These are phyloP conservation scores for Dryas octopetala DNA, from an alignment of 306 rosid species.

Conservation along the genomic window DNA sequence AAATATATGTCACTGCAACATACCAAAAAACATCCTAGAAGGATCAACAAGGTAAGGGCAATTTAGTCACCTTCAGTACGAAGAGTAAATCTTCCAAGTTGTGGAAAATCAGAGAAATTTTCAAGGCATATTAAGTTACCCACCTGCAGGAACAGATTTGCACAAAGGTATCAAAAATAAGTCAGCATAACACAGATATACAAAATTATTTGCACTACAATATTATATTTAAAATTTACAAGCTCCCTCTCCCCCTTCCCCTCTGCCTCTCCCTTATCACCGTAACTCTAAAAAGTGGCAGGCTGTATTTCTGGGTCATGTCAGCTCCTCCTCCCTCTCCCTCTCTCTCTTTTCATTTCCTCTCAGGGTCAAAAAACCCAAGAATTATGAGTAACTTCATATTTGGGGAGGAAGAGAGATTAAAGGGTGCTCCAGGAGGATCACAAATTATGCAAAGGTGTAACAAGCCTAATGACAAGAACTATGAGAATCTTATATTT, in stretches of 20 bases:
- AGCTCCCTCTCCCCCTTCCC: background rate
- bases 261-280: too few species aligned
- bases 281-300: too few species aligned
- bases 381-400: too few species aligned
- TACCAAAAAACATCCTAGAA: conserved; percentile 4
- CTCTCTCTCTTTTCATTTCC: too few species aligned
- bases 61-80: conserved; percentile 80
- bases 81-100: conserved; percentile 97
- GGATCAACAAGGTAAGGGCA: background rate
- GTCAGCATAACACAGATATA: background rate
- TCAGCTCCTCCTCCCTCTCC: too few species aligned
- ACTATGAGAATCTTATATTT: too few species aligned
- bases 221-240: background rate
- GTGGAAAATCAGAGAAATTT: conserved; percentile 74
- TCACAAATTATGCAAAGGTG: background rate
- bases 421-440: background rate
- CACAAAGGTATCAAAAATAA: conserved; percentile 10
- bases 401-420: background rate
- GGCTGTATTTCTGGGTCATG: too few species aligned
- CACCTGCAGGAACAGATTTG: conserved; percentile 49
- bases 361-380: background rate
- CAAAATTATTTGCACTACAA: background rate
- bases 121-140: conserved; percentile 67
- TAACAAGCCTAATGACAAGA: too few species aligned
- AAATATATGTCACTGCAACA: conserved; percentile 17